Percentiles rank a stretch among this genome's conserved stretches.
These are phyloP conservation scores for Vaccinium darrowii DNA, from an alignment of 148 eudicot genomes.

Conservation along the genomic window DNA sequence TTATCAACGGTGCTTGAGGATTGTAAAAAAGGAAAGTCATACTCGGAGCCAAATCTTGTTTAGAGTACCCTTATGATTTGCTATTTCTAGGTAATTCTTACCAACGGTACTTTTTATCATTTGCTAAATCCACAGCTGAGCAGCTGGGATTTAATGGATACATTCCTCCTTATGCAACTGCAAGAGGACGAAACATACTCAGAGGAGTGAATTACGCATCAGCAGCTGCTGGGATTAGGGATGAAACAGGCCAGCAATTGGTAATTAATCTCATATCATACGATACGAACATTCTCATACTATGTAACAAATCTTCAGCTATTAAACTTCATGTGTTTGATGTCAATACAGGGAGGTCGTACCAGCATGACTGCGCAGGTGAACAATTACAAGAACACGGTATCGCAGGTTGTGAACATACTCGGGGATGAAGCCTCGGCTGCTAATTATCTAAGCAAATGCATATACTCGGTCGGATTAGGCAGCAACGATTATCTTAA, in stretches of 20 bases:
- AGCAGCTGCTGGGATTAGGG: conserved; percentile 64
- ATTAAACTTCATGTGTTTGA: background rate
- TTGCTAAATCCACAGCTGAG: conserved; percentile 31
- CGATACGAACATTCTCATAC: background rate
- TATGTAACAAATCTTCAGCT: background rate
- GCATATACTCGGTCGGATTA: conserved; percentile 49
- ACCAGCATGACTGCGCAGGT: conserved; percentile 42
- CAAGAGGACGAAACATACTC: conserved; percentile 35
- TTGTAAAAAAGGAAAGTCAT: no score
- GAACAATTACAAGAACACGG: conserved; percentile 40
- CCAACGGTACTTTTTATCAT: background rate
- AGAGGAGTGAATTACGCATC: conserved; percentile 61
- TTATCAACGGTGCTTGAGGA: no score
- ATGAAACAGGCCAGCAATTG: conserved; percentile 60
- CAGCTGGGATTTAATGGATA: conserved; percentile 40
- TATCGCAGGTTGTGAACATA: conserved; percentile 45
- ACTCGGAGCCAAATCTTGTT: no score
- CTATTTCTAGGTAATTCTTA: no score
- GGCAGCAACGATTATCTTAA: conserved; percentile 64
- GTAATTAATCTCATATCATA: conserved; percentile 21
- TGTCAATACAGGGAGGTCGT: conserved; percentile 14
- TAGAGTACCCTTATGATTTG: no score
- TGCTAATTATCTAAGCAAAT: conserved; percentile 38
- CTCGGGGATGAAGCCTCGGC: conserved; percentile 40
- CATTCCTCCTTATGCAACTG: conserved; percentile 40